Percentiles rank a stretch among this genome's conserved stretches.
Evolutionary conservation across 345 rosid genomes (phyloP).

Genomic region (Populus alba): DNA sequence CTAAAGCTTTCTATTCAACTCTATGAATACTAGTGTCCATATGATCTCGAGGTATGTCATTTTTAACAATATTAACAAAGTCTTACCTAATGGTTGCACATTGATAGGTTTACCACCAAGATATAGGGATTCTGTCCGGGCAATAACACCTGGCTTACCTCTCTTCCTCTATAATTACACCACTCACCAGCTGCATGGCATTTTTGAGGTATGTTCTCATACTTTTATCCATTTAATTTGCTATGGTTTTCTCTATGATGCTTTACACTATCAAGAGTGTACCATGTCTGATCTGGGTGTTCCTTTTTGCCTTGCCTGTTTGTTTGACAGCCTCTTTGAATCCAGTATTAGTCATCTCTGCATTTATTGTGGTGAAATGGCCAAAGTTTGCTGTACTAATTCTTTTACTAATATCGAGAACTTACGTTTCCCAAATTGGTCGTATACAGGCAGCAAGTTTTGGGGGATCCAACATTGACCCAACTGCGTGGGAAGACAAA

Average conservation of each 20-base stretch:
- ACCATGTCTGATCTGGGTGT: background rate
- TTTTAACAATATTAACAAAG: background rate
- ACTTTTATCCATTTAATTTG: background rate
- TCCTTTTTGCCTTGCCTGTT: background rate
- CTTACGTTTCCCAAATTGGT: conserved; percentile 7
- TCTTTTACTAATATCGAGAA: background rate
- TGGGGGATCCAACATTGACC: conserved; percentile 97
- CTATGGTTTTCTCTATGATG: background rate
- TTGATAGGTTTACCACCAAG: conserved; percentile 90
- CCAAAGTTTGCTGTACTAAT: background rate
- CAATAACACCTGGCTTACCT: conserved; percentile 96
- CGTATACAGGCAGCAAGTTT: conserved; percentile 74
- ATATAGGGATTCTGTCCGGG: conserved; percentile 94
- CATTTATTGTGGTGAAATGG: background rate
- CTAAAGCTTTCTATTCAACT: background rate
- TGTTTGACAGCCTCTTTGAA: background rate
- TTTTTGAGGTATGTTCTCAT: conserved; percentile 74
- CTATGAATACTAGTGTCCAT: background rate
- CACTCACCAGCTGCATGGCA: conserved; percentile 95
- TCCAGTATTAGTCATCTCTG: background rate
- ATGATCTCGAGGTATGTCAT: background rate
- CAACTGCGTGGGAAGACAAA: conserved; percentile 99
- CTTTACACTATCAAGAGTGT: background rate
- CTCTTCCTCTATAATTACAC: conserved; percentile 96
- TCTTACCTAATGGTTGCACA: conserved; percentile 7